These are phyloP conservation scores for Cryomyces minteri DNA, from an alignment of 495 filamentous ascomycete genomes.

Conservation along the genomic window DNA sequence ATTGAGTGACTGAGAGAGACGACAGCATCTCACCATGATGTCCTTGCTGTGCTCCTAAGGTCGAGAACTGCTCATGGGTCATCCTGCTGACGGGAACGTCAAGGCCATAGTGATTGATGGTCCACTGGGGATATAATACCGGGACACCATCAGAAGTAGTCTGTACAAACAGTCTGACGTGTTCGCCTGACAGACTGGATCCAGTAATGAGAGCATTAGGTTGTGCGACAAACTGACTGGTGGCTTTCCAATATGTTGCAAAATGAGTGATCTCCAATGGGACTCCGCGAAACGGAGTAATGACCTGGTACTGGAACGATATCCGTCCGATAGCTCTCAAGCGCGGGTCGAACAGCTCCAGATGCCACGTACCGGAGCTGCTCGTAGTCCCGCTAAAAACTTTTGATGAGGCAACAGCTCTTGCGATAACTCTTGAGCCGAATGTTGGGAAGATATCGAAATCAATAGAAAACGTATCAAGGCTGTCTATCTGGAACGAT, in stretches of 20 bases:
- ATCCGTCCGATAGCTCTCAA: slow-evolving; percentile 90
- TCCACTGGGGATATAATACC: slow-evolving; percentile 71
- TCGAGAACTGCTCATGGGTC: slow-evolving; percentile 52
- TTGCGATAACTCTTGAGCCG: slow-evolving; percentile 90
- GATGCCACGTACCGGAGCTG: slow-evolving; percentile 62
- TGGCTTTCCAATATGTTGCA: slow-evolving; percentile 98
- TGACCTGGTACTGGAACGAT: slow-evolving; percentile 83
- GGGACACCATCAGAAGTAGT: slow-evolving; percentile 74
- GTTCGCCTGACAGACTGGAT: slow-evolving; percentile 85
- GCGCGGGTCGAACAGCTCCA: slow-evolving; percentile 84
- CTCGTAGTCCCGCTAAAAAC: slow-evolving; percentile 57
- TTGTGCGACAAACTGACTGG: slow-evolving; percentile 69
- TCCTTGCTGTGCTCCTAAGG: slow-evolving; percentile 36
- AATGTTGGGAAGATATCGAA: slow-evolving; percentile 97
- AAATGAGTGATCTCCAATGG: slow-evolving; percentile 94
- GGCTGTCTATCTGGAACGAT: slow-evolving; percentile 87
- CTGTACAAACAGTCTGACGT: slow-evolving; percentile 80
- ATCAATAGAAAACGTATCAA: slow-evolving; percentile 84
- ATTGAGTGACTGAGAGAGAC: slow-evolving; percentile 24
- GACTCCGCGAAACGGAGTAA: slow-evolving; percentile 88
- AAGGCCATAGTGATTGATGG: slow-evolving; percentile 58
- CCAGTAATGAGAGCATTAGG: slow-evolving; percentile 80
- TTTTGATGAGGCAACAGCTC: slow-evolving; percentile 74
- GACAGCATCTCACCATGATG: slow-evolving; percentile 25
- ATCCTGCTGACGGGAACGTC: slow-evolving; percentile 63